Conservation (phyloP, 495 filamentous ascomycete species). For the Xylona heveae region DNA sequence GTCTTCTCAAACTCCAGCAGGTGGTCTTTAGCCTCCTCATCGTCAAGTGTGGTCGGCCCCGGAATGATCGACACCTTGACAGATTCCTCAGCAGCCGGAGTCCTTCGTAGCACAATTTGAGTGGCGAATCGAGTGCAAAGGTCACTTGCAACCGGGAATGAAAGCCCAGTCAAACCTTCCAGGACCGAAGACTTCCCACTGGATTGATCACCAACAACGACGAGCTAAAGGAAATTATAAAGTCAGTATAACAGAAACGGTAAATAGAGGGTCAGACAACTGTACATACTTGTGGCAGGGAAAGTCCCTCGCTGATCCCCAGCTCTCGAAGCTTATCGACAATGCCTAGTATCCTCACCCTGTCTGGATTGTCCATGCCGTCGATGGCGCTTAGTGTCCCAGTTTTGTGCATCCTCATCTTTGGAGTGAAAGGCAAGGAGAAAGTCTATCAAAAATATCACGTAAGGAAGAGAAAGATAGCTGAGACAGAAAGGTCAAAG, state of each 20-base stretch:
- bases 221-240: slow-evolving; percentile 15
- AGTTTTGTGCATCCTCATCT: too few species aligned
- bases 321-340: slow-evolving; percentile 5
- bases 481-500: too few species aligned
- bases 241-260: neutral
- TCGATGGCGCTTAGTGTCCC: too few species aligned
- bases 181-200: slow-evolving; percentile 29
- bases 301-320: slow-evolving; percentile 1
- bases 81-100: slow-evolving; percentile 8
- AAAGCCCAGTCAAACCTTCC: slow-evolving; percentile 27
- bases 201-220: slow-evolving; percentile 27
- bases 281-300: slow-evolving; percentile 4
- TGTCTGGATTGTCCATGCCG: too few species aligned
- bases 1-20: slow-evolving; percentile 12
- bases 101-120: slow-evolving; percentile 31
- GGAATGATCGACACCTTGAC: slow-evolving; percentile 26
- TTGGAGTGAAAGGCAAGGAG: too few species aligned
- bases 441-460: too few species aligned
- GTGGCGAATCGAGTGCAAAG: slow-evolving; percentile 38
- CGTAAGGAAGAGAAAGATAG: too few species aligned
- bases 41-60: slow-evolving; percentile 11
- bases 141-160: slow-evolving; percentile 27
- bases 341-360: slow-evolving; percentile 2
- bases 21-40: slow-evolving; percentile 7
- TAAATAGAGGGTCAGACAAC: neutral